Evolutionary conservation across 73 alveolate genomes (phyloP).

Genomic region (Diophrys appendiculata): DNA sequence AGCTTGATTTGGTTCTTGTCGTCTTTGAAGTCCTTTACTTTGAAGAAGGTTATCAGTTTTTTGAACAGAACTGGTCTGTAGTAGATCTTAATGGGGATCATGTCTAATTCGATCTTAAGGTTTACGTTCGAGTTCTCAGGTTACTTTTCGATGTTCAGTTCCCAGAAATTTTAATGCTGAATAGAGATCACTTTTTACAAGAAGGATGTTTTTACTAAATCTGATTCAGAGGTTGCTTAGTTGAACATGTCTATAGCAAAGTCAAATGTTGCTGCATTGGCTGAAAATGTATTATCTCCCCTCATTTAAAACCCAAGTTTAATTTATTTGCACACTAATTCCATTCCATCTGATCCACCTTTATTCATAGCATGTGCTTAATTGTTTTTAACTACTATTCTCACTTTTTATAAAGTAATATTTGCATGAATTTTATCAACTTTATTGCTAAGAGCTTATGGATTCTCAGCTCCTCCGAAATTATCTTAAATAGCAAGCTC

Average conservation of each 20-base stretch:
- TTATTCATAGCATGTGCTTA: too few relatives aligned
- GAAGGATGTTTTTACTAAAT: too few relatives aligned
- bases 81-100: slow-evolving; percentile 27
- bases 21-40: slow-evolving; percentile 10
- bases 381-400: neutral
- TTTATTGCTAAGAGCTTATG: neutral
- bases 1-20: slow-evolving; percentile 28
- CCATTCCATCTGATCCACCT: slow-evolving; percentile 4
- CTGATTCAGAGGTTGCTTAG: too few relatives aligned
- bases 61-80: slow-evolving; percentile 15
- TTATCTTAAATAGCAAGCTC: slow-evolving; percentile 13
- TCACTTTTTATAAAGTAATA: neutral
- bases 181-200: too few relatives aligned
- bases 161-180: slow-evolving; percentile 6
- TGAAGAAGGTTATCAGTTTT: slow-evolving; percentile 23
- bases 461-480: neutral
- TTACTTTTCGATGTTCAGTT: neutral
- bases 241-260: neutral
- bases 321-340: neutral
- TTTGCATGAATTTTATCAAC: neutral
- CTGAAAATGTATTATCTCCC: neutral
- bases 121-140: neutral
- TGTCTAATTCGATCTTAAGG: neutral
- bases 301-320: neutral
- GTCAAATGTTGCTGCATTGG: neutral